These are phyloP conservation scores for Aureobasidium sp. DNA, from an alignment of 2,329 filamentous ascomycete genomes.

Conservation along the genomic window DNA sequence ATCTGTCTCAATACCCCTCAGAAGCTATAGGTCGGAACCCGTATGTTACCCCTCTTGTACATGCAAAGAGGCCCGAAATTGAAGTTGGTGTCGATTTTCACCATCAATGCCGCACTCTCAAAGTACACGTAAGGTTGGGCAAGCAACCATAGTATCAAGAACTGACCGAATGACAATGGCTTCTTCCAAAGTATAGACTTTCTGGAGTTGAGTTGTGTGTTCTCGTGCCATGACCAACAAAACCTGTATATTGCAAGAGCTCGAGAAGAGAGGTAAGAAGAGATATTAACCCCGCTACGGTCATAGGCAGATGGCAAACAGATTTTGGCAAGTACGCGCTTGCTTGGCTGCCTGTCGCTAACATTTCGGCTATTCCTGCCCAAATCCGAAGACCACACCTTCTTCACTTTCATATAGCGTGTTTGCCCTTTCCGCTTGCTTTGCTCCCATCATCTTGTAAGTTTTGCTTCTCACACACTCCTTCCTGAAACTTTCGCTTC, in stretches of 20 bases:
- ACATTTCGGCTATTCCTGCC: background rate
- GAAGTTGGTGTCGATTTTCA: background rate
- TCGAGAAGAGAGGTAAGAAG: background rate
- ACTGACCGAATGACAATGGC: background rate
- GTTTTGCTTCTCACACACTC: background rate
- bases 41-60: background rate
- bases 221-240: background rate
- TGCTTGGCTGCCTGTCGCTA: background rate
- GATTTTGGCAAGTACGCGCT: background rate
- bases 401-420: background rate
- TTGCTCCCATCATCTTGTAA: background rate
- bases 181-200: background rate
- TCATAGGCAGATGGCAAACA: constrained; percentile 1
- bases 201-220: background rate
- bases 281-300: background rate
- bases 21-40: background rate
- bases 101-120: background rate
- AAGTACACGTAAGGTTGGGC: background rate
- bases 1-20: background rate
- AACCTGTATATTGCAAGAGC: background rate
- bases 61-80: background rate
- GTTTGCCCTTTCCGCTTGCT: background rate
- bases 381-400: background rate
- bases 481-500: background rate
- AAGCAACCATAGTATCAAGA: background rate